A percentile compares a stretch with the other conserved stretches of the same genome.
These are phyloP conservation scores for Phytophthora macrochlamydospora DNA, from an alignment of 352 stramenopile genomes.

Conservation along the genomic window DNA sequence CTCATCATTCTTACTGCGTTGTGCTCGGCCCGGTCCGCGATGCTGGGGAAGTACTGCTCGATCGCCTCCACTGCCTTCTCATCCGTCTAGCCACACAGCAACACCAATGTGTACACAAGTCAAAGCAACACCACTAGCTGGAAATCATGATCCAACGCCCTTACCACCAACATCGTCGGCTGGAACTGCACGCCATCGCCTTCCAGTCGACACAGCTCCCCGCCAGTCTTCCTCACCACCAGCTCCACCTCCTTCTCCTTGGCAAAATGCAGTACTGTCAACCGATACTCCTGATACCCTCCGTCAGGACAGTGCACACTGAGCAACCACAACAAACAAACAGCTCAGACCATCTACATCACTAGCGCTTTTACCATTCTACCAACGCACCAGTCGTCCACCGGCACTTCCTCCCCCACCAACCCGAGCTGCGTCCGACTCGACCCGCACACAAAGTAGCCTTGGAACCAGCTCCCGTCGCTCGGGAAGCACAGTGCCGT, in stretches of 20 bases:
- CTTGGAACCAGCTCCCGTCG: slow-evolving; percentile 68
- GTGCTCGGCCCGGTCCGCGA: slow-evolving; percentile 50
- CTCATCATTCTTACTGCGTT: slow-evolving; percentile 33
- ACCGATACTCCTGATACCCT: slow-evolving; percentile 65
- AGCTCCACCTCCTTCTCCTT: slow-evolving; percentile 41
- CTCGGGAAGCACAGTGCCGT: slow-evolving; percentile 66
- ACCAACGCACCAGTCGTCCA: slow-evolving; percentile 59
- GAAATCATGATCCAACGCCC: background rate
- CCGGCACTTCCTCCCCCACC: slow-evolving; percentile 61
- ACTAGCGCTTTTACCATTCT: background rate
- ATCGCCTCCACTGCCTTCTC: slow-evolving; percentile 59
- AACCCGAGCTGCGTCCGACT: slow-evolving; percentile 53
- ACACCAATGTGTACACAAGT: slow-evolving; percentile 7
- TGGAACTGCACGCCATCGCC: slow-evolving; percentile 52
- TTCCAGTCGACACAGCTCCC: slow-evolving; percentile 59
- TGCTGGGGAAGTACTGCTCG: slow-evolving; percentile 65
- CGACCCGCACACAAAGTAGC: slow-evolving; percentile 53
- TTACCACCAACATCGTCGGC: slow-evolving; percentile 40
- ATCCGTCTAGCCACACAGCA: slow-evolving; percentile 44
- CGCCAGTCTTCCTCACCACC: slow-evolving; percentile 62
- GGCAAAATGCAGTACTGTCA: slow-evolving; percentile 68
- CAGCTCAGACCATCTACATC: background rate
- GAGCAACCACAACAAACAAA: slow-evolving; percentile 1
- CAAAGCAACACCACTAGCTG: background rate
- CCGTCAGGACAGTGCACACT: slow-evolving; percentile 68